phyloP scores from a whole-genome alignment of 306 rosid species.

The Albizia julibrissin region DNA sequence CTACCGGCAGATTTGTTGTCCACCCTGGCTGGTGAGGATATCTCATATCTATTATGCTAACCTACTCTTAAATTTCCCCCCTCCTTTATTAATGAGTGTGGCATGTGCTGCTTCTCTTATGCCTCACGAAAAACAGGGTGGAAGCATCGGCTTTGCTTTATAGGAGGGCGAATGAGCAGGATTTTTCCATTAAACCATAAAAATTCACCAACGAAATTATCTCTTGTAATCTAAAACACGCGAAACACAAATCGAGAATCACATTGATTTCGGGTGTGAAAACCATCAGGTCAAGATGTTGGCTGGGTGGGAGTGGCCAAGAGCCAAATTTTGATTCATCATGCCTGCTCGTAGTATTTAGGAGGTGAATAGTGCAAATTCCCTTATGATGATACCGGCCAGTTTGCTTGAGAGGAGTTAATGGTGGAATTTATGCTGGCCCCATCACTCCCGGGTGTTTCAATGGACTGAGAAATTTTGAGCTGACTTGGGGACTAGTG shows the following conservation, averaged over 20 bases:
- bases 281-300: slow-evolving; percentile 36
- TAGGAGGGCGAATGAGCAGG: slow-evolving; percentile 95
- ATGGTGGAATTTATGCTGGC: neutral
- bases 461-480: neutral
- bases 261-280: slow-evolving; percentile 40
- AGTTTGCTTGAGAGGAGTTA: slow-evolving; percentile 30
- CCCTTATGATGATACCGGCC: neutral
- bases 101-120: slow-evolving; percentile 34
- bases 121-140: slow-evolving; percentile 66
- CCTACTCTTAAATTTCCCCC: neutral
- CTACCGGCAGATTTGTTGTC: slow-evolving; percentile 78
- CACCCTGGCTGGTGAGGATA: slow-evolving; percentile 90
- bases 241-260: slow-evolving; percentile 44
- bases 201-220: slow-evolving; percentile 44
- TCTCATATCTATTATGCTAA: slow-evolving; percentile 13
- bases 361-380: slow-evolving; percentile 26
- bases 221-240: slow-evolving; percentile 54
- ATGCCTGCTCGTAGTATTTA: slow-evolving; percentile 3
- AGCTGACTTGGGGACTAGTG: slow-evolving; percentile 30
- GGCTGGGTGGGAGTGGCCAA: slow-evolving; percentile 33
- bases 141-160: slow-evolving; percentile 99
- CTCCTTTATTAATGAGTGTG: slow-evolving; percentile 15
- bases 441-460: neutral
- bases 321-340: slow-evolving; percentile 26
- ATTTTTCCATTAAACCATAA: slow-evolving; percentile 79